Evolutionary conservation across 2,329 filamentous ascomycete species (phyloP), one percentile per base, ranked within the genome.

Genomic region (Phoma sp.): DNA sequence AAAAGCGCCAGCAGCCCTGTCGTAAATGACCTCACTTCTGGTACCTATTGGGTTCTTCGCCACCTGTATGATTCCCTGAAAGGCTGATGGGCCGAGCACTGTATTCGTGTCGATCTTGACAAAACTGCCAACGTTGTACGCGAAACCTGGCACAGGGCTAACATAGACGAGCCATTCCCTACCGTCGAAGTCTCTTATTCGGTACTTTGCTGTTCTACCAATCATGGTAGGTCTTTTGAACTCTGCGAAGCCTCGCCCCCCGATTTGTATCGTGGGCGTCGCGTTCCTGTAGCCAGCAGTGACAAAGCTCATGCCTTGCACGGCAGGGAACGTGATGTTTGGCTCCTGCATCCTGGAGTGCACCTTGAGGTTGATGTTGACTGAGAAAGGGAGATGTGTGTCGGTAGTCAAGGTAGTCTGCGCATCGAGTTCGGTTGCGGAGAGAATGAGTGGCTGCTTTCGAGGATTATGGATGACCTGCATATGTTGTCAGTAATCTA

Each of bases 261-360:
- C 89, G 7, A 67, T 73, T 64, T 93, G 87, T 38, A 98, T 82
- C 4, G 88, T 70, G 0, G 94, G 94, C 7, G 85, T 87, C 0
- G 86, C 81, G 27, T 86, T 85, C 49, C 81, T 82, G 75, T 93
- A 98, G 17, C 89, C 74, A 0, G 82, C 93, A 4, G 93, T 97
- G 17, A 96, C 81, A 65, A 92, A 96, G 0, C 86, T 88, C 86
- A 96, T 95, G 10, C 95, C 95, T 70, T 98, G 94, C 0, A 96
- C 86, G 7, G 97, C 71, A 0, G 93, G 92, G 61, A 96, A 92
- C 0, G 85, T 88, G 19, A 98, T 82, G 1, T 83, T 80, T 0
- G 88, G 84, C 1, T 80, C 73, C 7, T 82, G 81, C 2, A 79
- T 78, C n/a, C 74, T 69, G 21, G 80, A 77, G 2, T 82, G 80